Percentiles rank a stretch among this genome's conserved stretches.
phyloP scores from a whole-genome alignment of 257 asterid species.

The Osmanthus fragrans region DNA sequence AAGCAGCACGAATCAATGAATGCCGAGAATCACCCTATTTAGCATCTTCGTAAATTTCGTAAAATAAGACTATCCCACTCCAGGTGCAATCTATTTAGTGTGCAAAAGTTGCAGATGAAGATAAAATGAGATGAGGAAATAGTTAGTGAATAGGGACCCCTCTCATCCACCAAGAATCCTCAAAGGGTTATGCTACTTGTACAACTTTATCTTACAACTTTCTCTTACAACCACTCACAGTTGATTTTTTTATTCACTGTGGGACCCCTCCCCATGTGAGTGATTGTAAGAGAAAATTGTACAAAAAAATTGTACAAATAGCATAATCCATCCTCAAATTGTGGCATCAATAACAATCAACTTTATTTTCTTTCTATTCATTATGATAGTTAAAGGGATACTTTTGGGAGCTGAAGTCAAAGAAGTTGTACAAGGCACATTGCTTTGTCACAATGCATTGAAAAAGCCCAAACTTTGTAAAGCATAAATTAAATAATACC shows the following conservation, averaged over 20 bases:
- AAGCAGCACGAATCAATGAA: no score
- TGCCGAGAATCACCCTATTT: neutral
- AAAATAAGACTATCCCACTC: conserved; percentile 11
- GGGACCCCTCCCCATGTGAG: no score
- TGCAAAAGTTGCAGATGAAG: conserved; percentile 17
- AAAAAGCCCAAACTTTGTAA: conserved; percentile 23
- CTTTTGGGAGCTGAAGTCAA: conserved; percentile 46
- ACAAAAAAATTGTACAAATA: no score
- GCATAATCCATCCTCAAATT: neutral
- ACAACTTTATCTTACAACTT: no score
- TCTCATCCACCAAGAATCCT: neutral
- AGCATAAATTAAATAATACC: conserved; percentile 12
- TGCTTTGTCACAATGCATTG: conserved; percentile 38
- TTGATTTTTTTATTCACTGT: no score
- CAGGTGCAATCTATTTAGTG: conserved; percentile 13
- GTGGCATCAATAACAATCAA: conserved; percentile 14
- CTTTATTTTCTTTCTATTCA: conserved; percentile 48
- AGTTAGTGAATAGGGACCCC: neutral
- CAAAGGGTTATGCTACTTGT: no score
- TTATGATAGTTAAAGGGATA: conserved; percentile 19
- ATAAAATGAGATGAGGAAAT: neutral
- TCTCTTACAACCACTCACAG: no score
- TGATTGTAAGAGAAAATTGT: no score
- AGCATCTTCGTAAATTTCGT: neutral
- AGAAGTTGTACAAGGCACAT: conserved; percentile 40